A percentile compares a stretch with the other conserved stretches of the same genome.
phyloP scores from a whole-genome alignment of 148 eudicot species.

The Silene uniflora region DNA sequence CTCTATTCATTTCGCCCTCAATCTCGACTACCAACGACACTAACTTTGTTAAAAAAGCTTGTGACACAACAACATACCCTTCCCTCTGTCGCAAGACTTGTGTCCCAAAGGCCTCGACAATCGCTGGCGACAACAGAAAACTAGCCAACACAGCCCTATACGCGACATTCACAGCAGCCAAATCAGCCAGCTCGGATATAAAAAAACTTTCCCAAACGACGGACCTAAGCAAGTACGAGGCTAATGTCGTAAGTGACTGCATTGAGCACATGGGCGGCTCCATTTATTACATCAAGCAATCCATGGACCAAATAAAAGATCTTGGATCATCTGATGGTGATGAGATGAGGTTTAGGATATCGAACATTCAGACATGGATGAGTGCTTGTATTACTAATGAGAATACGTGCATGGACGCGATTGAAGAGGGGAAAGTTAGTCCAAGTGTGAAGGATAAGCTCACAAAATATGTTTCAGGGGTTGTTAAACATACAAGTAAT shows the following conservation, averaged over 20 bases:
- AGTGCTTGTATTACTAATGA: constrained; percentile 63
- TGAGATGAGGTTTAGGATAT: constrained; percentile 31
- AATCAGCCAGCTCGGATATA: constrained; percentile 13
- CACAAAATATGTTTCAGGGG: constrained; percentile 11
- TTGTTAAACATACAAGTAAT: constrained; percentile 35
- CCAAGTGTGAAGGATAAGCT: constrained; percentile 28
- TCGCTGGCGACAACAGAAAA: constrained; percentile 26
- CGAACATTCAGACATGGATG: constrained; percentile 44
- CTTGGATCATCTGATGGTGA: not conserved
- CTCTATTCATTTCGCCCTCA: constrained; percentile 4
- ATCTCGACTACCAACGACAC: not conserved
- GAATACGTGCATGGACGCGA: constrained; percentile 54
- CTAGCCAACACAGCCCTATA: constrained; percentile 39
- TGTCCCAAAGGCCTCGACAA: constrained; percentile 33
- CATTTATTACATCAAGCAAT: constrained; percentile 31
- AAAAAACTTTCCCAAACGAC: constrained; percentile 22
- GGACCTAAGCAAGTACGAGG: constrained; percentile 25
- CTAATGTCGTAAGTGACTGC: constrained; percentile 35
- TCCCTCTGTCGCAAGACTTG: constrained; percentile 38
- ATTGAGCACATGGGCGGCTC: constrained; percentile 30
- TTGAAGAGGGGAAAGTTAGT: constrained; percentile 30
- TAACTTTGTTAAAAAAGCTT: constrained; percentile 13
- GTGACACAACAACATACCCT: constrained; percentile 47
- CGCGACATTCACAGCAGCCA: constrained; percentile 30
- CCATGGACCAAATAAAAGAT: constrained; percentile 23